Percentiles rank a stretch among this genome's conserved stretches.
These are phyloP conservation scores for Amoeboaphelidium protococcarum DNA, from an alignment of 371 early-diverging fungal genomes.

Conservation along the genomic window DNA sequence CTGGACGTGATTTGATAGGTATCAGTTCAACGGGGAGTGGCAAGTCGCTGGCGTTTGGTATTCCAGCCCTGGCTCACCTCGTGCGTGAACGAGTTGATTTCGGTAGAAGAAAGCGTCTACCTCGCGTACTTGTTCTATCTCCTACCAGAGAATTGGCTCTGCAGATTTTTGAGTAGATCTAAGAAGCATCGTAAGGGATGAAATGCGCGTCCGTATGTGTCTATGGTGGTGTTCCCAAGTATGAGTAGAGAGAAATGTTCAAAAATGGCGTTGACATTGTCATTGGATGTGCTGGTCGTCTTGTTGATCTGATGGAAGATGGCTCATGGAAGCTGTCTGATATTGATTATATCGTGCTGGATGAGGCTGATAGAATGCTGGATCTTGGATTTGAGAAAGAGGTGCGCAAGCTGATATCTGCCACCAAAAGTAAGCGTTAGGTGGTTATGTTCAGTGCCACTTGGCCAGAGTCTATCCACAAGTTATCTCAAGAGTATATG, in stretches of 20 bases:
- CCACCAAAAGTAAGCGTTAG: constrained; percentile 25
- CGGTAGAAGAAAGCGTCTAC: constrained; percentile 7
- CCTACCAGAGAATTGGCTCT: constrained; percentile 88
- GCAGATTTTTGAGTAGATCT: constrained; percentile 47
- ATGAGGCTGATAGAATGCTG: constrained; percentile 94
- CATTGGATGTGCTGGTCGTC: constrained; percentile 91
- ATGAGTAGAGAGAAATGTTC: constrained; percentile 29
- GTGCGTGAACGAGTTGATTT: not conserved
- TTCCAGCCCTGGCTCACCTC: constrained; percentile 39
- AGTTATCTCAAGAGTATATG: constrained; percentile 58
- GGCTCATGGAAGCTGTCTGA: constrained; percentile 38
- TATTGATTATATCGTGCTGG: constrained; percentile 72
- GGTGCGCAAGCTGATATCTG: constrained; percentile 41
- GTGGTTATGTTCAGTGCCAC: constrained; percentile 68
- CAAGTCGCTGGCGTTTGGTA: constrained; percentile 76
- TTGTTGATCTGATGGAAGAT: constrained; percentile 85
- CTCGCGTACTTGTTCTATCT: constrained; percentile 52
- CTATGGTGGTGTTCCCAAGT: constrained; percentile 61
- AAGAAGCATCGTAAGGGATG: constrained; percentile 5
- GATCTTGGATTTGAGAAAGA: constrained; percentile 89
- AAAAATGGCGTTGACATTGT: constrained; percentile 61
- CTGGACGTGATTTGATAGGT: constrained; percentile 31
- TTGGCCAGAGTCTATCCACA: constrained; percentile 45
- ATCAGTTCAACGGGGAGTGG: constrained; percentile 45
- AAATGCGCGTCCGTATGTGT: constrained; percentile 8